A percentile compares a stretch with the other conserved stretches of the same genome.
These are phyloP conservation scores for Neofusicoccum sp. DNA, from an alignment of 2,329 filamentous ascomycete species.

Conservation along the genomic window DNA sequence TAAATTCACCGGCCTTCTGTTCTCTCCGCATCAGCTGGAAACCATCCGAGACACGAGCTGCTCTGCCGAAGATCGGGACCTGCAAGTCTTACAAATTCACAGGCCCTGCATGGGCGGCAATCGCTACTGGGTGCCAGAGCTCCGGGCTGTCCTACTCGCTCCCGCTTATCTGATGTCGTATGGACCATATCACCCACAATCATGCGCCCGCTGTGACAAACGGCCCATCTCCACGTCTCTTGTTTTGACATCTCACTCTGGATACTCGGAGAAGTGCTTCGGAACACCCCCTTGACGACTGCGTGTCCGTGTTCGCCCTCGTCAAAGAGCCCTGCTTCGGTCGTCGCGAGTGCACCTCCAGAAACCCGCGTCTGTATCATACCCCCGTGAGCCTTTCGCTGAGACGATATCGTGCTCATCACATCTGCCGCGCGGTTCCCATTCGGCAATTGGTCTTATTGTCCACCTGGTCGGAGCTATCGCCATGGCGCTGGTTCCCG, in stretches of 20 bases:
- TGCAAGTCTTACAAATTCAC: not conserved
- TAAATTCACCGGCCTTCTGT: not conserved
- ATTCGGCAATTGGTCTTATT: not conserved
- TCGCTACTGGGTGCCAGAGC: not conserved
- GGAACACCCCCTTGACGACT: too few relatives aligned
- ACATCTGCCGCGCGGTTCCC: not conserved
- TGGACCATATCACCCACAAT: too few relatives aligned
- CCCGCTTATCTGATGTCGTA: not conserved
- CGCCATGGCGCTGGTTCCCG: not conserved
- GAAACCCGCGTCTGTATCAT: not conserved
- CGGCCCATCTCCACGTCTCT: too few relatives aligned
- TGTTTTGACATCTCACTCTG: too few relatives aligned
- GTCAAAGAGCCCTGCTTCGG: too few relatives aligned
- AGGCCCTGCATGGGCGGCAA: not conserved
- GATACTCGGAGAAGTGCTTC: too few relatives aligned
- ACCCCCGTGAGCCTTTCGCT: not conserved
- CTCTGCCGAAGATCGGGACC: not conserved
- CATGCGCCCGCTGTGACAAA: too few relatives aligned
- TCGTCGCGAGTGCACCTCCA: not conserved
- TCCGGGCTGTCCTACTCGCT: not conserved
- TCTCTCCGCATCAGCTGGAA: too few relatives aligned
- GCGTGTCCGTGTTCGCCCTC: too few relatives aligned
- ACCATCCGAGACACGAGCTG: not conserved
- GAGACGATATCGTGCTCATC: not conserved
- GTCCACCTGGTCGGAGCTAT: not conserved